A percentile compares a stretch with the other conserved stretches of the same genome.
phyloP scores from a whole-genome alignment of 495 filamentous ascomycete genomes.

The Sporormia fimetaria region DNA sequence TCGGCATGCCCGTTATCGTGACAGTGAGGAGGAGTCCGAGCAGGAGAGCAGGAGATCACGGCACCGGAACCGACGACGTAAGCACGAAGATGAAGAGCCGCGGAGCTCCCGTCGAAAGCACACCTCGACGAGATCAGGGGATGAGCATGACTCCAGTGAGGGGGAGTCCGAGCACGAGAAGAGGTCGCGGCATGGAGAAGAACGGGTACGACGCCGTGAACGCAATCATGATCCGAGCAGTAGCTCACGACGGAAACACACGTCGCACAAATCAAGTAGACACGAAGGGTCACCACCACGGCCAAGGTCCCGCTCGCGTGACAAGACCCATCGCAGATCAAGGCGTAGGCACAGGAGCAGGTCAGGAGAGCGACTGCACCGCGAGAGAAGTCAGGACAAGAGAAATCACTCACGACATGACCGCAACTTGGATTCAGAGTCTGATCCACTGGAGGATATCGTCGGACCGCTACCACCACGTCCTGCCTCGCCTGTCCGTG shows the following conservation, averaged over 20 bases:
- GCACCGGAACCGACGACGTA: not conserved
- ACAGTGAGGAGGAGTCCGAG: not conserved
- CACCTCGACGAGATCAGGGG: not conserved
- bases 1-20: not conserved
- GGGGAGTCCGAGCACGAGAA: no score
- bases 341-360: no score
- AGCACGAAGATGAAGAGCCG: conserved; percentile 1
- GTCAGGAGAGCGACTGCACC: no score
- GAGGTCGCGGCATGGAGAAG: no score
- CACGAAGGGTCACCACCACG: conserved; percentile 1
- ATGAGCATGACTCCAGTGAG: not conserved
- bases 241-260: not conserved
- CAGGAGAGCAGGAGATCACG: not conserved
- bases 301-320: not conserved
- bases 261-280: conserved; percentile 4
- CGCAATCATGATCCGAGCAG: no score
- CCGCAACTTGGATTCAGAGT: conserved; percentile 36
- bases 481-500: conserved; percentile 38
- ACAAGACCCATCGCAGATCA: not conserved
- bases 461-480: conserved; percentile 67
- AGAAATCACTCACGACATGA: not conserved
- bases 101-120: not conserved
- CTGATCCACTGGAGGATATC: conserved; percentile 67
- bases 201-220: no score
- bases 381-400: no score